Base-by-base conservation (phyloP, 1,139 yeast species). In the Debaryomyces sp. region DNA sequence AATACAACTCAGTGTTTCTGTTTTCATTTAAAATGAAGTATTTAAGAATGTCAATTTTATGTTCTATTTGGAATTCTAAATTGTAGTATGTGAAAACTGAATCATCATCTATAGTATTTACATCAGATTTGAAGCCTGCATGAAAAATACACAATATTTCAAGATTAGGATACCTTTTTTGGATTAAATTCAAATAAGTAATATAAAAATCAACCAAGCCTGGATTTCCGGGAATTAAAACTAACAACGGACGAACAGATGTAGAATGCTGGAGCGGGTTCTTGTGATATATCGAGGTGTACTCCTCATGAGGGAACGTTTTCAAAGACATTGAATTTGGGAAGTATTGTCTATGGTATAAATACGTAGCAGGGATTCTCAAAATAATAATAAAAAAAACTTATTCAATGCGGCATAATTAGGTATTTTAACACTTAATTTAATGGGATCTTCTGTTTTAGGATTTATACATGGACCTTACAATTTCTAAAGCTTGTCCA, bases 171-270 rank as follows among this genome's bases (percentile, higher is more conserved):
- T 70, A 63, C 33, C 60, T 58, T 30, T 60, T 51, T 46, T 81
- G 81, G 44, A 84, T 61, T 33, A 70, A 60, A 32, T 68, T 69
- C 34, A 84, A 65, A 57, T 80, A 84, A 1, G 77, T 73, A 9
- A 69, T 68, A 59, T 85, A 85, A 60, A 75, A 84, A 52, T 82
- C 84, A 27, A 81, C 76, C 22, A 85, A 62, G 0, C 89, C 90
- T 0, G 90, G 90, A 54, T 85, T 85, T 0, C 90, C 90, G 0
- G 90, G 89, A 9, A 85, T 73, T 51, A 84, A 70, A n/a, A 81
- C 67, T 30, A 84, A 56, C 35, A 80, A 52, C n/a, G 40, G 39
- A 9, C 22, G 59, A 9, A 50, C 45, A n/a, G 44, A 13, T 6
- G 22, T 15, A 5, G 51, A 8, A 8, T 27, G 34, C 21, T 30